Percentiles rank a stretch among this genome's conserved stretches.
Conservation (phyloP, 345 rosid species). For the Eutrema yunnanense region DNA sequence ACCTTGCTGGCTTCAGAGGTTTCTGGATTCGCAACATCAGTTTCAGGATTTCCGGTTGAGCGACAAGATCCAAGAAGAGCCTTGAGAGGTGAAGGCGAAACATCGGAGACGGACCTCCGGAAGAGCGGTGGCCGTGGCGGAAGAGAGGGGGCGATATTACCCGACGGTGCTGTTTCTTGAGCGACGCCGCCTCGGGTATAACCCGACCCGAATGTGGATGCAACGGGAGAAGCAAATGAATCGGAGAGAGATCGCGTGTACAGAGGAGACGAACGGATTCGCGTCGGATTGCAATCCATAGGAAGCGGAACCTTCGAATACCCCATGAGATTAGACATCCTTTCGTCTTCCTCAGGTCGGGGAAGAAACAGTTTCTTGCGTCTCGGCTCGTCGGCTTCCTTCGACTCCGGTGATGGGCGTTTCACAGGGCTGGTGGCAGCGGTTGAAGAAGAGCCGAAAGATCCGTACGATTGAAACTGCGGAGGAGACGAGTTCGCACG, state of each 20-base stretch:
- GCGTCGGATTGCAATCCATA: constrained; percentile 3
- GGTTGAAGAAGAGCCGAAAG: constrained; percentile 26
- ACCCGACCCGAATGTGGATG: constrained; percentile 8
- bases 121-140: constrained; percentile 32
- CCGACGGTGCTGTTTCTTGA: constrained; percentile 11
- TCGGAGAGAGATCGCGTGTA: constrained; percentile 30
- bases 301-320: constrained; percentile 28
- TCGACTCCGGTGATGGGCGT: constrained; percentile 29
- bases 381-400: constrained; percentile 21
- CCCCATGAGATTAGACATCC: constrained; percentile 15
- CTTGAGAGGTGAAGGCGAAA: constrained; percentile 14
- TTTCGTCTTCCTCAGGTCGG: constrained; percentile 19
- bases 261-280: constrained; percentile 18
- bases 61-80: constrained; percentile 12
- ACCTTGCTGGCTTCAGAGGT: constrained; percentile 27
- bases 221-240: constrained; percentile 14
- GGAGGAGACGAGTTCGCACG: constrained; percentile 35
- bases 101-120: constrained; percentile 29
- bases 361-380: constrained; percentile 27
- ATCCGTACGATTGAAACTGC: constrained; percentile 26
- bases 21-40: not conserved
- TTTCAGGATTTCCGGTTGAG: not conserved
- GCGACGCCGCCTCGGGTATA: not conserved
- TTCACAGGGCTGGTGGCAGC: constrained; percentile 22
- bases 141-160: constrained; percentile 9